Percentiles rank a stretch among this genome's conserved stretches.
These are phyloP conservation scores for Saccharomycopsis sp. DNA, from an alignment of 805 yeast genomes.

Conservation along the genomic window DNA sequence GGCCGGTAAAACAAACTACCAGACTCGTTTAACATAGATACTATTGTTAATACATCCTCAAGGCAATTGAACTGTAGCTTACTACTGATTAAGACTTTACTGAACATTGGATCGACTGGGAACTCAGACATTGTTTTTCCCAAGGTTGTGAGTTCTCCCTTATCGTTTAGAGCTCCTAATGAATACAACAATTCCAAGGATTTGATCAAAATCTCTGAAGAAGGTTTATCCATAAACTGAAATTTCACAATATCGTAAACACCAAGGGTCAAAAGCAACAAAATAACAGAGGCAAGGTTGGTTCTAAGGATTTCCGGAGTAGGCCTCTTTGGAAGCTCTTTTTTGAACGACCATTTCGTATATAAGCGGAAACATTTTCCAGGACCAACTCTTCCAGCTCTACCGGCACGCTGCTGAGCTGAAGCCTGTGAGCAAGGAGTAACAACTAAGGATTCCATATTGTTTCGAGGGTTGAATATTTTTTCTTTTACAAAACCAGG, in stretches of 20 bases:
- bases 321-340: conserved; percentile 73
- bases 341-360: conserved; percentile 73
- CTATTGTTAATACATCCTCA: conserved; percentile 62
- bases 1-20: conserved; percentile 67
- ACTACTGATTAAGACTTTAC: conserved; percentile 67
- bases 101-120: conserved; percentile 86
- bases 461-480: conserved; percentile 77
- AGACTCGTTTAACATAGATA: conserved; percentile 80
- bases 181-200: conserved; percentile 80
- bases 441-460: conserved; percentile 83
- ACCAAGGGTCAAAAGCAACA: conserved; percentile 76
- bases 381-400: conserved; percentile 97
- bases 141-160: conserved; percentile 67
- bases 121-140: conserved; percentile 88
- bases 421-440: conserved; percentile 91
- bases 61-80: conserved; percentile 47
- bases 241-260: conserved; percentile 74
- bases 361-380: conserved; percentile 89
- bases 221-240: conserved; percentile 90
- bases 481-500: conserved; percentile 94
- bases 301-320: conserved; percentile 90
- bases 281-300: conserved; percentile 68
- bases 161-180: conserved; percentile 76
- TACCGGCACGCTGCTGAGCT: conserved; percentile 93
- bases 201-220: conserved; percentile 60